A percentile compares a stretch with the other conserved stretches of the same genome.
These are phyloP conservation scores for Xylaria polymorpha DNA, from an alignment of 2,329 filamentous ascomycete species.

Conservation along the genomic window DNA sequence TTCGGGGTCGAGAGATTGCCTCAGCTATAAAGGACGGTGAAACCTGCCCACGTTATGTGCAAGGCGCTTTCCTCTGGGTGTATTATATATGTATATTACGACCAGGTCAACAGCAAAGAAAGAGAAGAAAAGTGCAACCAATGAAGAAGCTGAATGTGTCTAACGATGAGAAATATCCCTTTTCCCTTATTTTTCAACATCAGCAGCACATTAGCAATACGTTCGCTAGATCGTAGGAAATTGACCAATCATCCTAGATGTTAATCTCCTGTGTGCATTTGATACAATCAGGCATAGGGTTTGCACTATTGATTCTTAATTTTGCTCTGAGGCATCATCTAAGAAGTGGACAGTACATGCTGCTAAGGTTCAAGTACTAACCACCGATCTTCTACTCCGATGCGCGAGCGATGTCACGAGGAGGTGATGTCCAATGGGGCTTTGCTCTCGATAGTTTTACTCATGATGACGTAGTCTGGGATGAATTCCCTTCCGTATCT, in stretches of 20 bases:
- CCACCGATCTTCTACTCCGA: not conserved
- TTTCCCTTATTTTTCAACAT: too few relatives aligned
- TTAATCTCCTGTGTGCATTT: not conserved
- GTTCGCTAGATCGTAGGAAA: too few relatives aligned
- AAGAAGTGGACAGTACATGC: not conserved
- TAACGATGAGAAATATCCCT: too few relatives aligned
- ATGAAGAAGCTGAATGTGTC: too few relatives aligned
- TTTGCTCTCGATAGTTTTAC: conserved; percentile 55
- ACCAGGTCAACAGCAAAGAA: too few relatives aligned
- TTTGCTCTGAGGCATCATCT: not conserved
- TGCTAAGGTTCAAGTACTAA: not conserved
- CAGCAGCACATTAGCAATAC: too few relatives aligned
- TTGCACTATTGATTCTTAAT: not conserved
- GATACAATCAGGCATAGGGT: not conserved
- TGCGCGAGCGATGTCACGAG: not conserved
- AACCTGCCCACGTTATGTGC: not conserved
- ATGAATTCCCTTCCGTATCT: conserved; percentile 64
- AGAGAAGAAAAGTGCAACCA: too few relatives aligned
- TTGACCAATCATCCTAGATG: not conserved
- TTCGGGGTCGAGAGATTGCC: not conserved
- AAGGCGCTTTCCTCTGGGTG: not conserved
- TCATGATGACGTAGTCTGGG: conserved; percentile 71
- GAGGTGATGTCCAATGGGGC: not conserved
- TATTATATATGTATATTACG: not conserved
- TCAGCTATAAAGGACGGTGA: not conserved